Base-by-base conservation (phyloP, 805 yeast species). In the Kockiozyma suomiensis region DNA sequence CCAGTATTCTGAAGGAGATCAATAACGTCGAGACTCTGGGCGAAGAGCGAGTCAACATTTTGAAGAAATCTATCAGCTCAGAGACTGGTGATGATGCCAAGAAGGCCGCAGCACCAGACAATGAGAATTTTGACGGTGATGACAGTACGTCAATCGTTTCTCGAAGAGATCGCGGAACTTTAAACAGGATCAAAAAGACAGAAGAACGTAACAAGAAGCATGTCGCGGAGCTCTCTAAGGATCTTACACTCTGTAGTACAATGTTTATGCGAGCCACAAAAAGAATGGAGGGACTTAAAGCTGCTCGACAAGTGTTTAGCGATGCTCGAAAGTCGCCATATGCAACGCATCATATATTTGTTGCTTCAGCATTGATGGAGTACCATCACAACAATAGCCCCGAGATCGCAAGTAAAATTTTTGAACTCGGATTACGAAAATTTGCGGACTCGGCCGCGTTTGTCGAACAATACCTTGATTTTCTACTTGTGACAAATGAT, bases 361-460 rank as follows among this genome's bases (percentile, higher is more conserved):
- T 86, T 21, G 93, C 89, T 60, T 87, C 88, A 69, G 97, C 97
- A 0, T 77, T 83, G 70, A 78, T 91, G 77, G 99, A 93, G 70
- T 85, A 82, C 67, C 78, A 78, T 65, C 84, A 83, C 66, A 79
- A 86, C 60, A 85, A 82, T 61, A 69, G 70, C 43, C 53, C 61
- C 13, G 87, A 85, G 62, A 84, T 88, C 47, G 92, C 97, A 0
- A 76, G 81, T 53, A 86, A 86, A 70, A 85, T 92, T 19, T 86
- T 90, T 71, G 96, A 88, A 63, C 73, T 89, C 46, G 97, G 96
- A 6, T 76, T 89, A 76, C 88, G 84, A 70, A 70, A 75, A 47
- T 82, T 77, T 61, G 75, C 79, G 13, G 81, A 74, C 15, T 77
- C 84, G 63, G 86, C 87, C 4, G 82, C 79, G 25, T 92, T 85